Evolutionary conservation across 1,139 yeast species (phyloP), one percentile per base, ranked within the genome.

Genomic region (Geotrichum fermentans): DNA sequence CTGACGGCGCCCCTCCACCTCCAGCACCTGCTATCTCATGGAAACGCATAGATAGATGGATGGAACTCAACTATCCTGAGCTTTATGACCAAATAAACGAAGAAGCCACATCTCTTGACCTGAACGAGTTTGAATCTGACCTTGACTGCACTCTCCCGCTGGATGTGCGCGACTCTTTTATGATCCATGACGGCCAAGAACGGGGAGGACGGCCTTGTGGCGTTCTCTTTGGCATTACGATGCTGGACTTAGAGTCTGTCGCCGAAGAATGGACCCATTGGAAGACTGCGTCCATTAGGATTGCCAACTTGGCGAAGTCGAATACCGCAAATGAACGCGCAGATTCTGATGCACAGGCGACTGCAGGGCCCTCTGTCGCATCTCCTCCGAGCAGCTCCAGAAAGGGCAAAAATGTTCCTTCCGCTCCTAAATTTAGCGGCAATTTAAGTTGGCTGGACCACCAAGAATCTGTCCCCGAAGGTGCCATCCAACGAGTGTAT

Each of bases 161-260:
- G 3, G 94, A 84, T 57, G 83, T 86, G 45, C 78, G 92, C 58
- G 92, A 83, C 61, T 80, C 84, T 52, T 82, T 77, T 64, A 78
- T 79, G 64, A 71, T 80, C 52, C 92, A 85, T 63, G 95, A 86
- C 63, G 95, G 95, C 52, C 95, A 86, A 68, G 81, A 83, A 56
- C 69, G 80, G 42, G 84, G 87, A 44, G 90, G 90, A 16, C 74
- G 76, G 58, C 88, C 89, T 20, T 77, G 84, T 1, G 95, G 95
- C 2, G 71, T 84, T 49, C 65, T 86, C 43, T 81, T 82, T 73
- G 90, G 94, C 20, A 72, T 83, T 60, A 78, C 81, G 3, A 71
- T 85, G 45, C 70, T 86, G 58, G 92, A 84, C 62, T 69, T 85
- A 53, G 95, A 85, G 63, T 73, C 79, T 49, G 75, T 84, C 50